Evolutionary conservation across 208 protist species (phyloP).

Genomic region (Leishmania turanica): DNA sequence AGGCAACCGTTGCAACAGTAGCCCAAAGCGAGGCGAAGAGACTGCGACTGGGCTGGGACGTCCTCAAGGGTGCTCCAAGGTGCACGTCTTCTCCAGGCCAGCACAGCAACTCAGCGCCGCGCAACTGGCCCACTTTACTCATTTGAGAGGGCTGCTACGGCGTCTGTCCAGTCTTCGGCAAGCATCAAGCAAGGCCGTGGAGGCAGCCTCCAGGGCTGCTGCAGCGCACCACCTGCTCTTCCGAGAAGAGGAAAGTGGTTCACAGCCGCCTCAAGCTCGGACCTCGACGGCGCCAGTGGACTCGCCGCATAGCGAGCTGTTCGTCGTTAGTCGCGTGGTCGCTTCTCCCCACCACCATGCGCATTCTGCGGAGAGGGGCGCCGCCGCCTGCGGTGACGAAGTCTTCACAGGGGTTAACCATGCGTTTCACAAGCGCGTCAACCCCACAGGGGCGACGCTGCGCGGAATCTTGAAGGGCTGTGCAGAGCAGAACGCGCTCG

Average conservation of each 20-base stretch:
- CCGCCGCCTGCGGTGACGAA: background rate
- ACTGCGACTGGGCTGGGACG: background rate
- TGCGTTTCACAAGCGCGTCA: conserved; percentile 65
- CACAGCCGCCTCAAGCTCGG: background rate
- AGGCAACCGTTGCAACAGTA: background rate
- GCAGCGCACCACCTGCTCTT: background rate
- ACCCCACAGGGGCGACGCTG: conserved; percentile 41
- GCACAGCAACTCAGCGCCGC: conserved; percentile 5
- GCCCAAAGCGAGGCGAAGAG: background rate
- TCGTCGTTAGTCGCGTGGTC: conserved; percentile 30
- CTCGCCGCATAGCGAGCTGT: conserved; percentile 2
- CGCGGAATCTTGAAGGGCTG: conserved; percentile 84
- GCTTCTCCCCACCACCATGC: background rate
- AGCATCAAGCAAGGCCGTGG: background rate
- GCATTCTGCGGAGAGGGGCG: background rate
- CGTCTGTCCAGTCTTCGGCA: conserved; percentile 7
- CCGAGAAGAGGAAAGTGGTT: background rate
- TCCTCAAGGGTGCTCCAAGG: background rate
- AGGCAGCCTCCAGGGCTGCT: background rate
- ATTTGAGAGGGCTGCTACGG: conserved; percentile 21
- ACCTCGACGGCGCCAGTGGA: background rate
- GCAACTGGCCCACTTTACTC: conserved; percentile 25
- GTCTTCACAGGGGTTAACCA: conserved; percentile 79
- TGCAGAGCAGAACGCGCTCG: conserved; percentile 90
- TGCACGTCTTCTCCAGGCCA: conserved; percentile 6